Conservation (phyloP, 108 stramenopile species). For the Conticribra weissflogii region DNA sequence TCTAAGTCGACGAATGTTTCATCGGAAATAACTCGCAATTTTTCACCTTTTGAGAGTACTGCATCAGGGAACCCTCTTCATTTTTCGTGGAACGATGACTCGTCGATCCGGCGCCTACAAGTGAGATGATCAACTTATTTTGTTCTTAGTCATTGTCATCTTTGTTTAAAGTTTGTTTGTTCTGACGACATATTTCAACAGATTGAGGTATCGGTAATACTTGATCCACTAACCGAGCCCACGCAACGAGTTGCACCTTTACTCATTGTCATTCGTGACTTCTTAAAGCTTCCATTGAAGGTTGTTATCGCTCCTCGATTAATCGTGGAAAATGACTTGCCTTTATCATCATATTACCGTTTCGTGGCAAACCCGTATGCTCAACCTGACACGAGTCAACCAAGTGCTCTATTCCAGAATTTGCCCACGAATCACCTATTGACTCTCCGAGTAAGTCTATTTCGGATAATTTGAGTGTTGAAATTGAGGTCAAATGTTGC, state of each 20-base stretch:
- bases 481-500: neutral
- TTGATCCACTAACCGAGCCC: constrained; percentile 90
- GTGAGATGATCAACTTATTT: constrained; percentile 8
- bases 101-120: constrained; percentile 23
- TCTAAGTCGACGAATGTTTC: constrained; percentile 9
- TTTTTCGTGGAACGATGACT: constrained; percentile 63
- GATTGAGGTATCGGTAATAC: constrained; percentile 72
- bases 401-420: constrained; percentile 76
- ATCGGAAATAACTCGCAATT: constrained; percentile 16
- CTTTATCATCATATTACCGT: constrained; percentile 93
- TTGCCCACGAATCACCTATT: constrained; percentile 90
- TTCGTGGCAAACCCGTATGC: constrained; percentile 83
- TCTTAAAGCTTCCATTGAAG: constrained; percentile 68
- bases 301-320: constrained; percentile 69
- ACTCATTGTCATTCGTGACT: constrained; percentile 75
- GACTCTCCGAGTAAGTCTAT: constrained; percentile 66
- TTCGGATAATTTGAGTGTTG: too few species aligned
- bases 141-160: neutral
- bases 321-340: constrained; percentile 75
- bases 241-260: constrained; percentile 88
- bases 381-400: constrained; percentile 44
- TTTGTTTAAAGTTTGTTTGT: constrained; percentile 1
- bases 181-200: constrained; percentile 7
- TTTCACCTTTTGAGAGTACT: constrained; percentile 11
- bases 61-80: constrained; percentile 55